Conservation (phyloP, 1,139 yeast genomes). For the Kodamaea derodonti region DNA sequence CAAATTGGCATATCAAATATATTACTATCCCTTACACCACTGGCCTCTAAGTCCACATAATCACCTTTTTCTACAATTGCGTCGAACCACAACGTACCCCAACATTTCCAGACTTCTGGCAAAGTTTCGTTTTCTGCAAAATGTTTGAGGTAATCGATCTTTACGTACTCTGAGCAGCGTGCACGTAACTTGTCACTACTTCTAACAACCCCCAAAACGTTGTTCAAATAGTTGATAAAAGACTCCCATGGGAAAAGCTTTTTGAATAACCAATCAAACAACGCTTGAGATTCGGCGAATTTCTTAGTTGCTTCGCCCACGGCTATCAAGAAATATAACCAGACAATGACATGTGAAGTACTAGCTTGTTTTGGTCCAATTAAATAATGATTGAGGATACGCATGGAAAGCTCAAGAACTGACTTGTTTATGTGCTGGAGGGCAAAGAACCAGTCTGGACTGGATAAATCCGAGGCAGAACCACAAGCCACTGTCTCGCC, state of each 20-base stretch:
- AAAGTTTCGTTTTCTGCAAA: slow-evolving; percentile 58
- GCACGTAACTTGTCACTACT: slow-evolving; percentile 22
- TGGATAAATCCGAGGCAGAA: slow-evolving; percentile 39
- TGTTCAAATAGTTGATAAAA: slow-evolving; percentile 58
- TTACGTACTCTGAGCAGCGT: slow-evolving; percentile 26
- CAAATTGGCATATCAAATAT: slow-evolving; percentile 65
- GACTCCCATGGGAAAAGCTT: slow-evolving; percentile 67
- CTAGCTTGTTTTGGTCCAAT: slow-evolving; percentile 70
- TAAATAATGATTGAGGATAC: slow-evolving; percentile 61
- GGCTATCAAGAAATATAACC: slow-evolving; percentile 65
- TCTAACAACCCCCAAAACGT: slow-evolving; percentile 34
- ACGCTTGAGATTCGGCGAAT: slow-evolving; percentile 43
- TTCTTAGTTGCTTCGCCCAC: slow-evolving; percentile 54
- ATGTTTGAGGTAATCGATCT: slow-evolving; percentile 28
- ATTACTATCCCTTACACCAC: slow-evolving; percentile 54
- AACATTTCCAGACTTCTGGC: slow-evolving; percentile 78
- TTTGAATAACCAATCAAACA: slow-evolving; percentile 50
- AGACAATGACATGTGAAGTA: slow-evolving; percentile 65
- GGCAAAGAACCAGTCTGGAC: slow-evolving; percentile 58
- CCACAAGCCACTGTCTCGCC: slow-evolving; percentile 24
- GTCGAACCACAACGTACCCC: slow-evolving; percentile 84
- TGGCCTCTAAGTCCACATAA: slow-evolving; percentile 46
- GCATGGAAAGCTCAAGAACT: slow-evolving; percentile 60
- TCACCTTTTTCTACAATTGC: slow-evolving; percentile 47
- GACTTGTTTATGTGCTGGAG: slow-evolving; percentile 57